phyloP scores from a whole-genome alignment of 139 green algal species.

The Ettlia oleoabundans region DNA sequence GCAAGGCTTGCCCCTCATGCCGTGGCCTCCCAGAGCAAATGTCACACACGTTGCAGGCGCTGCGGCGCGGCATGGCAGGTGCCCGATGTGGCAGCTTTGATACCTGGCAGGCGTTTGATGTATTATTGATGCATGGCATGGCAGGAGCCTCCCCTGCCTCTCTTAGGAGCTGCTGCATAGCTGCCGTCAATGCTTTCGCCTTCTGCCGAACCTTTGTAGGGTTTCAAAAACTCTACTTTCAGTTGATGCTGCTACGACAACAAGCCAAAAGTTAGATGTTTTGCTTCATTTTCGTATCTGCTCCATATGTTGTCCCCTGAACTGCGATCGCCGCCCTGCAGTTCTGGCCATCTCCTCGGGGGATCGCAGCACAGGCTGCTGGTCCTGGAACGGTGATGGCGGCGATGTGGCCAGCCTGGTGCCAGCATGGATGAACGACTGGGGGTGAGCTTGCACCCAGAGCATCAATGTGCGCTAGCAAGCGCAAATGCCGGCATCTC shows the following conservation, averaged over 20 bases:
- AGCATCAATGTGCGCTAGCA: no score
- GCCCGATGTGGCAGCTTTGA: neutral
- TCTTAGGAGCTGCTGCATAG: neutral
- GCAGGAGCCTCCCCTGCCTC: neutral
- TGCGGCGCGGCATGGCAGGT: slow-evolving; percentile 19
- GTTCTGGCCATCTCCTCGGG: neutral
- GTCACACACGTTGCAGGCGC: slow-evolving; percentile 21
- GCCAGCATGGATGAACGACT: neutral
- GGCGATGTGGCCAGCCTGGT: neutral
- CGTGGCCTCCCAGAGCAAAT: slow-evolving; percentile 28
- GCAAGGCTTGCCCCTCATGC: slow-evolving; percentile 3
- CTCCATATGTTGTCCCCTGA: neutral
- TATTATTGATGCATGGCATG: no score
- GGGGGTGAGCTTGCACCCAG: slow-evolving; percentile 5
- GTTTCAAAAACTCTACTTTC: no score
- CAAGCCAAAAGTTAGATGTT: no score
- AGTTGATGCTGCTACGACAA: no score
- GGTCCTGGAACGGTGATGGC: slow-evolving; percentile 2
- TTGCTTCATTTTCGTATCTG: neutral
- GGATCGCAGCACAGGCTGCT: slow-evolving; percentile 12
- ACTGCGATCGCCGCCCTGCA: neutral
- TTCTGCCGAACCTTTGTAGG: neutral
- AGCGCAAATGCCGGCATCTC: no score
- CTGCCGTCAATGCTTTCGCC: neutral
- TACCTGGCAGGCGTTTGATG: no score